Base-by-base conservation (phyloP, 805 yeast genomes). In the Candida silvatica region DNA sequence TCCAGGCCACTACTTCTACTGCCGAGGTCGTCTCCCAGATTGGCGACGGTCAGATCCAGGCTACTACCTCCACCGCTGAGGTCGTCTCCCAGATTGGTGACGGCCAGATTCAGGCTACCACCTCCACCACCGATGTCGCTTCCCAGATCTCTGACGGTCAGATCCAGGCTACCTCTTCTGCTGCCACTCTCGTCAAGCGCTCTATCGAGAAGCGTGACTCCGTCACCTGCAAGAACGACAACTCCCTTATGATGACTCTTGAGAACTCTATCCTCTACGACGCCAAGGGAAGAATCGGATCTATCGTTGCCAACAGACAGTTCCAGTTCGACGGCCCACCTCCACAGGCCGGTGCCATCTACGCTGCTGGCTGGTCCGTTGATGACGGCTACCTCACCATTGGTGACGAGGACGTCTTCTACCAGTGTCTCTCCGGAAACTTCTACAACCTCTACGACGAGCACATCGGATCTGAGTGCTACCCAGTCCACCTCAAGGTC, bases 241-340 rank as follows among this genome's bases (percentile, higher is more conserved):
- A 56, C 47, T 49, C 71, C 31, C 60, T 72, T 40, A 45, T 70
- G 20, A 61, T 72, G 58, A 52, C 60, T 28, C 62, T 73, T 52
- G 47, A 54, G 22, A 55, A 46, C 31, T 59, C 69, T 42, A 47
- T 66, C 35, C 62, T 72, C 46, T 64, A 49, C 15, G 78, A 71
- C 47, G 45, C 66, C 17, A 44, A 55, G 40, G 69, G 69, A 34
- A 69, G 78, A 66, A 59, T 71, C 38, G 78, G 78, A 47, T 67
- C 77, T 31, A 71, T 71, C 55, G 78, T 71, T 44, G 70, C 77
- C 39, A 70, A 70, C 71, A 63, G 73, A 61, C 80, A 73, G 59
- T 72, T 73, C 71, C 80, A 73, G 59, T 73, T 73, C 49, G 80
- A 73, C 50, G 79, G 78, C 48, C 78, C 78, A 34, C 73, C 76